Percentiles rank a stretch among this genome's conserved stretches.
These are phyloP conservation scores for Tribonema minus DNA, from an alignment of 108 stramenopile genomes.

Conservation along the genomic window DNA sequence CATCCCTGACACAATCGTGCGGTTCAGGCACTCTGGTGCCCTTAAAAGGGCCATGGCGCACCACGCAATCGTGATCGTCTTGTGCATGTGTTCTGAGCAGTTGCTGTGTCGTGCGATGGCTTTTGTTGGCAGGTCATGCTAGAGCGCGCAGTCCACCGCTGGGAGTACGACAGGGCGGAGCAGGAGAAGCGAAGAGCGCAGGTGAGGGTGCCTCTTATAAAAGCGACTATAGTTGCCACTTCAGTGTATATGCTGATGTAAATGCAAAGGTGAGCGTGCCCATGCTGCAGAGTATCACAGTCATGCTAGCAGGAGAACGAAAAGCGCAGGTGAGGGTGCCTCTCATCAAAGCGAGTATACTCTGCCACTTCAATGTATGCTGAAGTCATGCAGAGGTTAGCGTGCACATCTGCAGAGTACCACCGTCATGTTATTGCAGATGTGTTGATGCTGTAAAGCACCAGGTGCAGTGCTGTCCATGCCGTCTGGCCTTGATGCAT, in stretches of 20 bases:
- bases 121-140: conserved; percentile 37
- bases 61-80: too few relatives aligned
- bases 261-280: background rate
- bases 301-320: conserved; percentile 66
- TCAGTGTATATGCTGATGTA: background rate
- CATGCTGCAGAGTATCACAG: too few relatives aligned
- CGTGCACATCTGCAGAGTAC: too few relatives aligned
- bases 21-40: too few relatives aligned
- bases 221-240: background rate
- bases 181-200: conserved; percentile 63
- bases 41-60: too few relatives aligned
- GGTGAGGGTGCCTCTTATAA: background rate
- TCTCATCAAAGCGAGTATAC: background rate
- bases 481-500: too few relatives aligned
- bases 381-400: background rate
- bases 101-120: too few relatives aligned
- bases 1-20: too few relatives aligned
- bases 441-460: too few relatives aligned
- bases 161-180: conserved; percentile 59
- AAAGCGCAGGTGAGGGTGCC: conserved; percentile 36
- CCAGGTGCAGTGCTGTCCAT: too few relatives aligned
- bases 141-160: conserved; percentile 50
- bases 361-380: background rate
- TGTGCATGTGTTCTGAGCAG: too few relatives aligned
- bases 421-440: too few relatives aligned